Evolutionary conservation across 768 basidiomycete species (phyloP).

Genomic region (Lactifluus piperatus): DNA sequence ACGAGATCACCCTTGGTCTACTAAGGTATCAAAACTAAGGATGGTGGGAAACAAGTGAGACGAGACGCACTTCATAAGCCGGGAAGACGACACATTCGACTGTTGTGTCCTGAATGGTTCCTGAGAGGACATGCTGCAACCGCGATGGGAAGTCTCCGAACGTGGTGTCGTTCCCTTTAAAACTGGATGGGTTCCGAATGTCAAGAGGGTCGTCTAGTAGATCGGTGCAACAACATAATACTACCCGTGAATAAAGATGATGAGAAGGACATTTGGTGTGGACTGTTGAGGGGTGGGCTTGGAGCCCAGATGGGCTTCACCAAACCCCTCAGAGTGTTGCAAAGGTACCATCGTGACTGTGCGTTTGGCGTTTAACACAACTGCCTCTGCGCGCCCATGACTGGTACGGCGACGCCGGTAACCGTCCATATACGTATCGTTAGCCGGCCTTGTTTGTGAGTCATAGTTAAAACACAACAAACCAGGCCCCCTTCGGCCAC

Average conservation of each 20-base stretch:
- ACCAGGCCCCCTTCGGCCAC: background rate
- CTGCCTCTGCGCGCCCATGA: background rate
- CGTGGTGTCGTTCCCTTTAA: slow-evolving; percentile 58
- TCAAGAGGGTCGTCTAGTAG: background rate
- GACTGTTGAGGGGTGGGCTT: slow-evolving; percentile 1
- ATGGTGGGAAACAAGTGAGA: background rate
- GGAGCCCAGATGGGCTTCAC: background rate
- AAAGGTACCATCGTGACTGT: background rate
- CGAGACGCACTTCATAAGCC: slow-evolving; percentile 62
- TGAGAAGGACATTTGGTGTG: slow-evolving; percentile 42
- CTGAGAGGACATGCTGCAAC: slow-evolving; percentile 64
- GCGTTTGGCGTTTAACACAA: background rate
- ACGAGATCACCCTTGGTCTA: slow-evolving; percentile 90
- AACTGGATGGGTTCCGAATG: slow-evolving; percentile 26
- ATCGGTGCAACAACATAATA: slow-evolving; percentile 29
- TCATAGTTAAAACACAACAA: too few species aligned
- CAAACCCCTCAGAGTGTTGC: background rate
- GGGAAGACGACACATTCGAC: slow-evolving; percentile 83
- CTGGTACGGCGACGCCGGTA: background rate
- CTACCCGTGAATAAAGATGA: slow-evolving; percentile 78
- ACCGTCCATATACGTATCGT: background rate
- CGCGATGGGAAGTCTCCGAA: slow-evolving; percentile 74
- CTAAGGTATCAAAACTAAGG: background rate
- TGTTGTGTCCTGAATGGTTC: slow-evolving; percentile 44
- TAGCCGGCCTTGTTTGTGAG: background rate